Base-by-base conservation (phyloP, 768 basidiomycete species). In the Austroboletus eburneus region DNA sequence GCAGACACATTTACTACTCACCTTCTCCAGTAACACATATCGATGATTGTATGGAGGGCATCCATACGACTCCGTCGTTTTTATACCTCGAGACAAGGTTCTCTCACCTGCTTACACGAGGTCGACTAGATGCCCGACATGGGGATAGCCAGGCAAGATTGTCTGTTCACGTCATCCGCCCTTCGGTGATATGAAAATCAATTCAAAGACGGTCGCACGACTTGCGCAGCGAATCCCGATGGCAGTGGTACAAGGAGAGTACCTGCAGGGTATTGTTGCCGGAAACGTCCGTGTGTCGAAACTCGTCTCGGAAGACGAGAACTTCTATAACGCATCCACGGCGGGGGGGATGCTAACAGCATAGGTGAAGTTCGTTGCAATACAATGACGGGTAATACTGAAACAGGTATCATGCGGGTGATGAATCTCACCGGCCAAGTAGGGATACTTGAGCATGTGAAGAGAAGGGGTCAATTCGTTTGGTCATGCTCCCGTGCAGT, bases 1-100 rank as follows among this genome's bases (percentile, higher is more conserved):
- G 22, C 16, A 24, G 41, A 23, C 16, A 41, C 29, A 42, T 25
- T 41, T 25, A 35, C 37, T 17, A 58, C 79, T 68, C 52, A 81
- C 80, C 77, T 72, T 58, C 80, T 74, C 69, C 71, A 80, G 59
- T 75, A 78, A 66, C 80, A 82, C 81, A 83, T 82, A 18, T 21
- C 35, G 46, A 53, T 36, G 13, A n/a, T 49, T 45, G 51, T 50
- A 25, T 45, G 49, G 32, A 42, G 34, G 23, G 36, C 21, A 20
- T 37, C 33, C 33, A 39, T 39, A 43, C 34, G 13, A 37, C 42
- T 29, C 39, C 25, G 29, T 51, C 46, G 49, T 52, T 64, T 65
- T 65, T 65, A 65, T 65, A 65, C 52, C 42, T 59, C 37, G 49
- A 57, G 48, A 43, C 46, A 45, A 29, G 57, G 51, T 46, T 53